phyloP scores from a whole-genome alignment of 2,329 filamentous ascomycete species.

The Ploettnerulaceae sp. region DNA sequence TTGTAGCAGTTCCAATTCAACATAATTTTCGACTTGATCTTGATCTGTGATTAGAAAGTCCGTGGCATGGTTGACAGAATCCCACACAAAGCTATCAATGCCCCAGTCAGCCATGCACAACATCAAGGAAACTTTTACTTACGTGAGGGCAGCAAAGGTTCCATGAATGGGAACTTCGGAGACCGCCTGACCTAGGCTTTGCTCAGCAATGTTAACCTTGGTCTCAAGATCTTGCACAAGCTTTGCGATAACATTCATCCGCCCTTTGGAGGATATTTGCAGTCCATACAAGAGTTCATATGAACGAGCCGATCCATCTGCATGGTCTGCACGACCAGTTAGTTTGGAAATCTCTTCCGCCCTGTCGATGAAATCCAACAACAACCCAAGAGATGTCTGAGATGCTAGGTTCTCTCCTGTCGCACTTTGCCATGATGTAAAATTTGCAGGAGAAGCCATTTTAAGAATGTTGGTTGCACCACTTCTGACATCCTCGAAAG shows the following conservation, averaged over 20 bases:
- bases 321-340: slow-evolving; percentile 84
- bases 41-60: not conserved
- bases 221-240: slow-evolving; percentile 58
- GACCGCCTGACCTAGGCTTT: slow-evolving; percentile 62
- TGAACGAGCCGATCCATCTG: slow-evolving; percentile 79
- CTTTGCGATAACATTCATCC: slow-evolving; percentile 48
- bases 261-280: slow-evolving; percentile 40
- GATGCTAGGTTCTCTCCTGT: not conserved
- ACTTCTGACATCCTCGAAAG: slow-evolving; percentile 85
- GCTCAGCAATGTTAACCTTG: slow-evolving; percentile 59
- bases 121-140: slow-evolving; percentile 22
- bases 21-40: not conserved
- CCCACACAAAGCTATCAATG: slow-evolving; percentile 28
- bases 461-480: slow-evolving; percentile 48
- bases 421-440: slow-evolving; percentile 7
- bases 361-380: slow-evolving; percentile 45
- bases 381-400: slow-evolving; percentile 25
- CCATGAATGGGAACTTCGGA: slow-evolving; percentile 64
- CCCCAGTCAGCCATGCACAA: not conserved
- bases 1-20: slow-evolving; percentile 37
- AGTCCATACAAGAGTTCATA: slow-evolving; percentile 65
- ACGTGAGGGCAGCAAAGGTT: slow-evolving; percentile 62
- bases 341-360: slow-evolving; percentile 56
- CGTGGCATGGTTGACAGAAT: slow-evolving; percentile 11
- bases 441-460: slow-evolving; percentile 40